Evolutionary conservation across 202 grass and related monocot genomes (phyloP).

Genomic region (Dendrocalamus latiflorus): DNA sequence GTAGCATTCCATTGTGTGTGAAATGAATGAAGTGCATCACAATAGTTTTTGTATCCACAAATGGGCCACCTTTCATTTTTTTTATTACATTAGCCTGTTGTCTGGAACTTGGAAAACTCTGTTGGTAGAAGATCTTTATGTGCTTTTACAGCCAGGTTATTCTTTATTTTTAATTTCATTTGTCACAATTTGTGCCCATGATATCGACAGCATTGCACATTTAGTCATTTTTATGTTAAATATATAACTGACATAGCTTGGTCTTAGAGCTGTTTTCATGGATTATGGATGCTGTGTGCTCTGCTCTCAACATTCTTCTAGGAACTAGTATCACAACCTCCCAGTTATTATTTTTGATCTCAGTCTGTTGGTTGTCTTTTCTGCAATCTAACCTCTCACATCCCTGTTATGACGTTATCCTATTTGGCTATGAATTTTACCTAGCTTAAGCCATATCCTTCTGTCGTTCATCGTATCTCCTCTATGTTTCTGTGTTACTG

Average conservation of each 20-base stretch:
- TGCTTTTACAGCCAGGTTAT: neutral
- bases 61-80: neutral
- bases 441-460: neutral
- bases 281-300: neutral
- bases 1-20: neutral
- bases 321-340: neutral
- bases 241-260: neutral
- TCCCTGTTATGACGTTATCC: neutral
- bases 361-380: neutral
- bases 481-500: neutral
- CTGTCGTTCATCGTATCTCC: neutral
- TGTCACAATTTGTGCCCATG: neutral
- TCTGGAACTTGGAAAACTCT: neutral
- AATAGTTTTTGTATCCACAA: neutral
- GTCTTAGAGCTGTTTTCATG: neutral
- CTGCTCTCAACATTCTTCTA: too few species aligned
- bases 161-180: neutral
- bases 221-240: neutral
- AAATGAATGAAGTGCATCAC: neutral
- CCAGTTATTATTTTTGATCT: neutral
- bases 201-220: neutral
- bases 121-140: neutral
- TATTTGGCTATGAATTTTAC: neutral
- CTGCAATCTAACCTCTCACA: neutral
- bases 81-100: neutral